Conservation (phyloP, 192 early-diverging fungal genomes). For the Gorgonomyces haynaldii region DNA sequence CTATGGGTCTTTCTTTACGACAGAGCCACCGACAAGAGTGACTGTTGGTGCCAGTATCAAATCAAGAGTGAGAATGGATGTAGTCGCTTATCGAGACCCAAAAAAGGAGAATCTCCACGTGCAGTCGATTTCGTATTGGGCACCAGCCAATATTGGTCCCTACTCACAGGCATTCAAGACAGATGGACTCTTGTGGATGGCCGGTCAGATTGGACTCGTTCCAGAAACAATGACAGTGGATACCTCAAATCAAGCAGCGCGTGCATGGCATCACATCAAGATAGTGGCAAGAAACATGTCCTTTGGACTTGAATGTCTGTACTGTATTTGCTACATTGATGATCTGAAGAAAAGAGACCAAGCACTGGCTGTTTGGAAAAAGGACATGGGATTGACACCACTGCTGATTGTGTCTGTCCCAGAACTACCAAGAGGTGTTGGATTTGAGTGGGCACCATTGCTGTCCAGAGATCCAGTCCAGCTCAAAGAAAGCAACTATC, state of each 20-base stretch:
- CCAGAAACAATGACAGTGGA: slow-evolving; percentile 53
- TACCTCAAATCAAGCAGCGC: slow-evolving; percentile 31
- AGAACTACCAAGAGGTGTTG: slow-evolving; percentile 43
- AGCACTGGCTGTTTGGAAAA: slow-evolving; percentile 25
- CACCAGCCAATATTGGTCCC: slow-evolving; percentile 79
- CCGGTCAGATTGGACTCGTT: slow-evolving; percentile 70
- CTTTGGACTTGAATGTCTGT: slow-evolving; percentile 11
- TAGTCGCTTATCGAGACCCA: slow-evolving; percentile 24
- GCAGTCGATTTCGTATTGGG: slow-evolving; percentile 80
- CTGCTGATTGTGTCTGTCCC: slow-evolving; percentile 44
- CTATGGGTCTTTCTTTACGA: slow-evolving; percentile 62
- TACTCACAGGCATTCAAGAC: slow-evolving; percentile 64
- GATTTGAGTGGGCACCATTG: slow-evolving; percentile 56
- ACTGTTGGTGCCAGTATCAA: slow-evolving; percentile 1
- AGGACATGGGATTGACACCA: no score
- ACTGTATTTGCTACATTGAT: slow-evolving; percentile 52
- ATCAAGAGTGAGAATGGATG: slow-evolving; percentile 63
- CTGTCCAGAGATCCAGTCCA: no score
- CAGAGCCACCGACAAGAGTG: background rate
- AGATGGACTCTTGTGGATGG: slow-evolving; percentile 51
- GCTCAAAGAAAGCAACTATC: no score
- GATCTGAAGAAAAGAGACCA: slow-evolving; percentile 13
- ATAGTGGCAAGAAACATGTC: slow-evolving; percentile 10
- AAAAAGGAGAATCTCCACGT: slow-evolving; percentile 58
- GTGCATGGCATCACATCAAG: slow-evolving; percentile 33